Evolutionary conservation across 73 alveolate genomes (phyloP).

Genomic region (Paramecium biaurelia): DNA sequence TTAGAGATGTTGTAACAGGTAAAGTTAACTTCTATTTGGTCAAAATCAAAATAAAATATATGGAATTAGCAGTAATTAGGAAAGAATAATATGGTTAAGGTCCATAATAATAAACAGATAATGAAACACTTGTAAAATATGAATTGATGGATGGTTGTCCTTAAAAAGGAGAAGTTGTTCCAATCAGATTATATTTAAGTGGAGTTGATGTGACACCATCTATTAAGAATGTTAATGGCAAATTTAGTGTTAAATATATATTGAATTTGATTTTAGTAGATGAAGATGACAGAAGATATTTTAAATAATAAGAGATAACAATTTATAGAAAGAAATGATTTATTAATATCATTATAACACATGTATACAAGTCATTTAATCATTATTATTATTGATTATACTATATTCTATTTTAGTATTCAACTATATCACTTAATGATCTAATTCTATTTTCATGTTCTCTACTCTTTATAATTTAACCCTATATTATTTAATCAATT

Average conservation of each 20-base stretch:
- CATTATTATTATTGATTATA: neutral
- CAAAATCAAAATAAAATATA: conserved; percentile 98
- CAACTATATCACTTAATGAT: conserved; percentile 4
- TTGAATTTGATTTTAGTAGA: conserved; percentile 97
- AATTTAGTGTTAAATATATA: conserved; percentile 91
- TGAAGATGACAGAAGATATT: conserved; percentile 95
- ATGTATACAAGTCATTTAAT: neutral
- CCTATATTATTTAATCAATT: neutral
- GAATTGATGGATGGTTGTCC: conserved; percentile 99
- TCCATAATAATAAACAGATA: conserved; percentile 70
- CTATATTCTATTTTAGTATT: neutral
- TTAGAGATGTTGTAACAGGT: conserved; percentile 97
- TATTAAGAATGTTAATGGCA: conserved; percentile 84
- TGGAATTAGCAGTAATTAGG: conserved; percentile 97
- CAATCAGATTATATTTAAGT: conserved; percentile 95
- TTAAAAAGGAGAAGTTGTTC: conserved; percentile 96
- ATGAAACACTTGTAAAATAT: conserved; percentile 92
- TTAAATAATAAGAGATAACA: conserved; percentile 60
- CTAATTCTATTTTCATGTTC: neutral
- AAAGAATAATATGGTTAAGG: conserved; percentile 77
- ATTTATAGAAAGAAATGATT: conserved; percentile 57
- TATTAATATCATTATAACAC: neutral
- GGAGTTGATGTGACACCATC: conserved; percentile 99
- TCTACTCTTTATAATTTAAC: neutral
- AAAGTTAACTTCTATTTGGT: conserved; percentile 97